Evolutionary conservation across 805 yeast genomes (phyloP), one percentile per base, ranked within the genome.

Genomic region (Kodamaea kaohsiungensis): DNA sequence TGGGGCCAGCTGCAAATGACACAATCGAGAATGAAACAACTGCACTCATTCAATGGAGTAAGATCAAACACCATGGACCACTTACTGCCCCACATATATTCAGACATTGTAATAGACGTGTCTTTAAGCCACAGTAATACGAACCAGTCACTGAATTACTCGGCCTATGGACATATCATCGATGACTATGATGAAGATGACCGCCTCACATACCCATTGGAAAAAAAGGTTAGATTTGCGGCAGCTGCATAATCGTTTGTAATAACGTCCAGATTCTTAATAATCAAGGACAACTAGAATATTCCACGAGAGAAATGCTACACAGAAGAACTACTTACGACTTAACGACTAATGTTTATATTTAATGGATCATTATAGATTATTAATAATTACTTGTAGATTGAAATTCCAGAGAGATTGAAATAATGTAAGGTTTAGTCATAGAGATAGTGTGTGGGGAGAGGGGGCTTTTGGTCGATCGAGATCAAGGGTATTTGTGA

Each of bases 121-220:
- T 51, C 58, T 12, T 43, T 56, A 13, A 27, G 35, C 39, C 48
- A 46, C 12, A 30, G 35, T 13, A 17, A 33, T 38, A 56, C 58
- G 13, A 51, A 56, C 53, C 58, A 53, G 45, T 51, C 52, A 4
- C 48, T 46, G 48, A 46, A 46, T 22, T 46, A 46, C 19, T 46
- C 48, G 19, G 27, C 48, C 8, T 46, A 46, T 17, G 48, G 48
- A 16, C 48, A 46, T 30, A 22, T 18, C 10, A 42, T 42, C 6
- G 46, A 42, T 22, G 46, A 42, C 13, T 30, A 30, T 30, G 17
- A 40, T 15, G 45, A 40, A 22, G 48, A 46, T 16, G 48, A 46
- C 7, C 17, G 25, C 8, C 27, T 17, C 8, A 7, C 46, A 13
- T 22, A 27, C 13, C 48, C 48, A n/a, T 7, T 46, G 35, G 48